Evolutionary conservation across 129 eudicot genomes (phyloP).

Genomic region (Escallonia herrerae): DNA sequence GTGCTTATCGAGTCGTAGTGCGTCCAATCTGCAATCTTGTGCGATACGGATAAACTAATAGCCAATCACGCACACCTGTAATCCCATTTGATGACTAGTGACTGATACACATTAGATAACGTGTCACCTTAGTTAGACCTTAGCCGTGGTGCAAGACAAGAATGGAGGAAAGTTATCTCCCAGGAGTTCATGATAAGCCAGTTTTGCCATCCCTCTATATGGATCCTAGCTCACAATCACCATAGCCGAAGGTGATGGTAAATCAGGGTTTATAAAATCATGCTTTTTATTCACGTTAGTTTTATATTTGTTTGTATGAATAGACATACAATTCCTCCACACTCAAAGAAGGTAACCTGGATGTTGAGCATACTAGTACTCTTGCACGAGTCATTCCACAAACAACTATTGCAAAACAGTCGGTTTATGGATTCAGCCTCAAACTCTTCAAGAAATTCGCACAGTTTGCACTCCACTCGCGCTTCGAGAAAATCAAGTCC

Average conservation of each 20-base stretch:
- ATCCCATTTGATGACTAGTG: too few relatives aligned
- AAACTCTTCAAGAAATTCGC: conserved; percentile 3
- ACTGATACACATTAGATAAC: too few relatives aligned
- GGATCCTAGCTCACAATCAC: background rate
- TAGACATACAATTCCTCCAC: conserved; percentile 9
- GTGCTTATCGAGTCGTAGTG: background rate
- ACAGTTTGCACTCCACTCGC: background rate
- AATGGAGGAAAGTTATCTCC: too few relatives aligned
- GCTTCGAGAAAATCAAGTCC: conserved; percentile 19
- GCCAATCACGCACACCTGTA: background rate
- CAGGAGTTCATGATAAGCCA: background rate
- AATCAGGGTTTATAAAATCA: background rate
- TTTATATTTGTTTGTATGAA: background rate
- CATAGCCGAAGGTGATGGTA: background rate
- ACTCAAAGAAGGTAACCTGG: conserved; percentile 10
- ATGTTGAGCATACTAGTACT: background rate
- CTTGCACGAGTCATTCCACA: background rate
- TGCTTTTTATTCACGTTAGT: too few relatives aligned
- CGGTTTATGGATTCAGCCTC: background rate
- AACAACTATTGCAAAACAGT: background rate
- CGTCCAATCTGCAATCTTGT: background rate
- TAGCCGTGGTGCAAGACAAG: too few relatives aligned
- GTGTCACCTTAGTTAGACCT: too few relatives aligned
- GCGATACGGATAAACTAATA: background rate
- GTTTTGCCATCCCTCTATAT: background rate